Evolutionary conservation across 106 monocot species (phyloP).

Genomic region (Agapanthus africanus): DNA sequence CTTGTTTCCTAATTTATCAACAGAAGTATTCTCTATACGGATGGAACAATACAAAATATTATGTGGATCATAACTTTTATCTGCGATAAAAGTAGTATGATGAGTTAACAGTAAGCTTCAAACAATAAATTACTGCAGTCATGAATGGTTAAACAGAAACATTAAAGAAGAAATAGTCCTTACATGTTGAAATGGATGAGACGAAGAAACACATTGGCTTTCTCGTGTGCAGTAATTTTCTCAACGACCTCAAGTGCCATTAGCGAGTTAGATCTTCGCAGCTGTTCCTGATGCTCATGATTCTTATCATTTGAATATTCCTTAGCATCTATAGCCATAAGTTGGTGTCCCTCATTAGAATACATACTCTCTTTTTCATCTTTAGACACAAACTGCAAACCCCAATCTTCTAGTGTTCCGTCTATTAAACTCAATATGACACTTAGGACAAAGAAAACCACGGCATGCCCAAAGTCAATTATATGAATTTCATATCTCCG

Average conservation of each 20-base stretch:
- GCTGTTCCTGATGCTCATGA: slow-evolving; percentile 37
- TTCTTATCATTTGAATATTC: slow-evolving; percentile 27
- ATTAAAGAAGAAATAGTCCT: background rate
- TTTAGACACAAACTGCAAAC: slow-evolving; percentile 29
- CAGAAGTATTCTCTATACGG: background rate
- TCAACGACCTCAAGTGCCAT: slow-evolving; percentile 57
- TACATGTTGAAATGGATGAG: slow-evolving; percentile 80
- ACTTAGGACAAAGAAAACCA: slow-evolving; percentile 56
- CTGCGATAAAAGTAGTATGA: background rate
- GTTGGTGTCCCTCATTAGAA: slow-evolving; percentile 11
- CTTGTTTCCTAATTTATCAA: background rate
- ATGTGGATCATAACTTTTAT: background rate
- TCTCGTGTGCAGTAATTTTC: slow-evolving; percentile 53
- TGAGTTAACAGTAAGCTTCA: no score
- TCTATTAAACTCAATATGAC: slow-evolving; percentile 57
- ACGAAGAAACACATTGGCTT: slow-evolving; percentile 52
- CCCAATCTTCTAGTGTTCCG: slow-evolving; percentile 63
- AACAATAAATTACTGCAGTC: background rate
- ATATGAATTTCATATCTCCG: slow-evolving; percentile 38
- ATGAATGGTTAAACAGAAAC: background rate
- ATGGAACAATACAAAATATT: background rate
- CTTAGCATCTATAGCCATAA: slow-evolving; percentile 43
- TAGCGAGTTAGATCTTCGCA: slow-evolving; percentile 39
- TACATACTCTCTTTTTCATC: slow-evolving; percentile 20
- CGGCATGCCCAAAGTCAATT: slow-evolving; percentile 46